These are phyloP conservation scores for Agrocybe pediades DNA, from an alignment of 768 basidiomycete genomes.

Conservation along the genomic window DNA sequence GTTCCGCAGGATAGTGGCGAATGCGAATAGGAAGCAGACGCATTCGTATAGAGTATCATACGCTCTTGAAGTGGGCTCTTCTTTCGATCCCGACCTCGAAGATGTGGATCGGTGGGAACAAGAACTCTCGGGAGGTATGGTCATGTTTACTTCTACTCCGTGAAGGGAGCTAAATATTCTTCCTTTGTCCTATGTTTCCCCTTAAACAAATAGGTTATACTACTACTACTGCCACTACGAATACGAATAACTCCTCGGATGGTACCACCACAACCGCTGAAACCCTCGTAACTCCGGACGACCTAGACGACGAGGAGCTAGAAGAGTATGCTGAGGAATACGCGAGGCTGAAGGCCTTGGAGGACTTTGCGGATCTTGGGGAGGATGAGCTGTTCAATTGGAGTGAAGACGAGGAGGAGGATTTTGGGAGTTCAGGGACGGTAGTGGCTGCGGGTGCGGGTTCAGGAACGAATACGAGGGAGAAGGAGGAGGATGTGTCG, in stretches of 20 bases:
- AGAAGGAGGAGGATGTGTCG: conserved; percentile 22
- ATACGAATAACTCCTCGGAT: too few species aligned
- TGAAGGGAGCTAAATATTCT: not conserved
- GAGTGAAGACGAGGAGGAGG: conserved; percentile 33
- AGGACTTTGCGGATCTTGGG: conserved; percentile 50
- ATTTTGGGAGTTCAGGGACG: not conserved
- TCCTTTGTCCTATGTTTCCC: conserved; percentile 2
- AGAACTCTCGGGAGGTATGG: conserved; percentile 45
- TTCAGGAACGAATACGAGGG: not conserved
- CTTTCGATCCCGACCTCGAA: conserved; percentile 74
- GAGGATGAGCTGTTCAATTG: conserved; percentile 40
- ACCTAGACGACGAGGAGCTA: conserved; percentile 58
- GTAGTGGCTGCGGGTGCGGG: too few species aligned
- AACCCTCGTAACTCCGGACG: conserved; percentile 35
- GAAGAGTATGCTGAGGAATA: conserved; percentile 60
- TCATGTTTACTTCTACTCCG: conserved; percentile 6
- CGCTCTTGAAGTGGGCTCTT: conserved; percentile 69
- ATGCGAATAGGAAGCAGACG: conserved; percentile 46
- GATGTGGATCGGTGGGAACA: conserved; percentile 63
- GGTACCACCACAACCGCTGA: not conserved
- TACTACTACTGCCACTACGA: too few species aligned
- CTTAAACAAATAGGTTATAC: too few species aligned
- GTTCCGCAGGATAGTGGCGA: conserved; percentile 65
- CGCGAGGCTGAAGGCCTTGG: conserved; percentile 36
- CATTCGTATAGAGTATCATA: conserved; percentile 68